Percentiles rank a stretch among this genome's conserved stretches.
These are phyloP conservation scores for Vaccinium myrtillus DNA, from an alignment of 148 eudicot species.

Conservation along the genomic window DNA sequence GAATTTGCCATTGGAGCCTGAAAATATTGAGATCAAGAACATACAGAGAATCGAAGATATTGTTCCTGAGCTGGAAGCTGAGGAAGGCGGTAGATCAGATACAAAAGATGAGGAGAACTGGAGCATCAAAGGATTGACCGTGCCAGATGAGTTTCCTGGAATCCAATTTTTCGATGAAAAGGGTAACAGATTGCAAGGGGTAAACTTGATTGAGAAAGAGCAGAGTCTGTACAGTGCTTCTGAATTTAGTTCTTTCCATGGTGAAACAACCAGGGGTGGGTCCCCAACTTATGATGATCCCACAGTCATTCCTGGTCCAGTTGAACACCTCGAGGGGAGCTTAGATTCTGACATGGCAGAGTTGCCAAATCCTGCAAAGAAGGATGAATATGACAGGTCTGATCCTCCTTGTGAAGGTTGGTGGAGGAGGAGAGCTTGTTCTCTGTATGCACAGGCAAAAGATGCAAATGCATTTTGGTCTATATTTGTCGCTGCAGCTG, in stretches of 20 bases:
- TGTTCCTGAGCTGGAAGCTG: conserved; percentile 25
- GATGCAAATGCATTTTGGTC: conserved; percentile 86
- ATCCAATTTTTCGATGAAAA: conserved; percentile 41
- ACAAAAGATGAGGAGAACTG: conserved; percentile 45
- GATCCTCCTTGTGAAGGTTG: conserved; percentile 73
- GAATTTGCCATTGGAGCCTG: conserved; percentile 70
- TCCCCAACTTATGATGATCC: conserved; percentile 30
- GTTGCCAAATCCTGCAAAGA: conserved; percentile 31
- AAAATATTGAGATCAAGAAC: conserved; percentile 31
- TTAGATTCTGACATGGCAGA: conserved; percentile 34
- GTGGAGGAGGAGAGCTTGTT: conserved; percentile 75
- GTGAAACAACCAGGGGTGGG: conserved; percentile 28
- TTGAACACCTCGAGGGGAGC: conserved; percentile 36
- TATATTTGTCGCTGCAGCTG: conserved; percentile 78
- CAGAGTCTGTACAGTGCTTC: conserved; percentile 34
- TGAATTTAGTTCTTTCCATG: conserved; percentile 28
- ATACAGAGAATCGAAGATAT: conserved; percentile 33
- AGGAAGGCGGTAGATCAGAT: conserved; percentile 33
- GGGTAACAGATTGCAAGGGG: conserved; percentile 29
- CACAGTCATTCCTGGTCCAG: conserved; percentile 27
- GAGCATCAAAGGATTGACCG: conserved; percentile 35
- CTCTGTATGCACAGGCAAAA: conserved; percentile 68
- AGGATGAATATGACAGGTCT: conserved; percentile 44
- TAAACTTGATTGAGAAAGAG: conserved; percentile 41
- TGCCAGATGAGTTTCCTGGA: conserved; percentile 44